Evolutionary conservation across 257 asterid species (phyloP).

Genomic region (Solanum chiquidenum): DNA sequence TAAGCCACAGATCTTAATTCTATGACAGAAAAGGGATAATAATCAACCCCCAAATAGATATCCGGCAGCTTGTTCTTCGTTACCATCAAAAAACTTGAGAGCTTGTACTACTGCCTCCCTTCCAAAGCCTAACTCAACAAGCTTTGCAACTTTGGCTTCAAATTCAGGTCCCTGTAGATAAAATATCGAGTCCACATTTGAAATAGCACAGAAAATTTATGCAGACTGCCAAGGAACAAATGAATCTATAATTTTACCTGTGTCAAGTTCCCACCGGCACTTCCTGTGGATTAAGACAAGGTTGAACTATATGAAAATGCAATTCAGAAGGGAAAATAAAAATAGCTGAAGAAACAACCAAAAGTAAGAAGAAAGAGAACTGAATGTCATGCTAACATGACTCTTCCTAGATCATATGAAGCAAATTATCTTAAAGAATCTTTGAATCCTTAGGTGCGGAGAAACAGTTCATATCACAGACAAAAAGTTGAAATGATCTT

Average conservation of each 20-base stretch:
- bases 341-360: background rate
- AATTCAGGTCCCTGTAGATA: constrained; percentile 56
- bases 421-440: background rate
- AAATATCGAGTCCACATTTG: background rate
- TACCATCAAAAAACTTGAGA: constrained; percentile 67
- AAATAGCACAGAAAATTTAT: background rate
- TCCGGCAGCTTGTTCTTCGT: constrained; percentile 91
- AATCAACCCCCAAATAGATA: constrained; percentile 88
- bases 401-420: background rate
- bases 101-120: constrained; percentile 84
- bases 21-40: background rate
- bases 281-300: constrained; percentile 34
- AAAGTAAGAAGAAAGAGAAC: background rate
- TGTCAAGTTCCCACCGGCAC: constrained; percentile 8
- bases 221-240: background rate
- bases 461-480: background rate
- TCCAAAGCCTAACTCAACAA: constrained; percentile 89
- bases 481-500: background rate
- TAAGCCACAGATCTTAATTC: background rate
- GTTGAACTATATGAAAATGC: background rate
- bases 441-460: background rate
- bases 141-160: constrained; percentile 82
- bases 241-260: constrained; percentile 3
- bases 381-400: background rate
- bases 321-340: background rate